These are phyloP conservation scores for Colletotrichum cuscutae DNA, from an alignment of 2,329 filamentous ascomycete genomes.

Conservation along the genomic window DNA sequence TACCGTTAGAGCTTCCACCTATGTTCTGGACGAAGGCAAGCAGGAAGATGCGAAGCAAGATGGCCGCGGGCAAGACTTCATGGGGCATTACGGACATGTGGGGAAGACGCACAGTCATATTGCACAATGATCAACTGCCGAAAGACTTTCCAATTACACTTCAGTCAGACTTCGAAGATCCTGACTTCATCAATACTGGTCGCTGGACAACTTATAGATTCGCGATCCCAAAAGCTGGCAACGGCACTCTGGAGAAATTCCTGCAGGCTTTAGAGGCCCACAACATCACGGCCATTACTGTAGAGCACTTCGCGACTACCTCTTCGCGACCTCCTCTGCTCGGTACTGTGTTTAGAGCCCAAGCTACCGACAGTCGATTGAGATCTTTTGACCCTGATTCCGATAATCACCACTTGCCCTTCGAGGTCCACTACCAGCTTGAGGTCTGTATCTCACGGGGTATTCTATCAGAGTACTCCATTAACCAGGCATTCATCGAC, in stretches of 20 bases:
- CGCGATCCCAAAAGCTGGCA: constrained; percentile 45
- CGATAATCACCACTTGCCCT: constrained; percentile 59
- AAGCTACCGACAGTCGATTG: background rate
- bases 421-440: constrained; percentile 85
- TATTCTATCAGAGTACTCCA: constrained; percentile 79
- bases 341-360: background rate
- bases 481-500: constrained; percentile 74
- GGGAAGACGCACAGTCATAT: constrained; percentile 60
- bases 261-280: constrained; percentile 72
- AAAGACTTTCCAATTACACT: constrained; percentile 51
- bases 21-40: constrained; percentile 26
- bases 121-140: constrained; percentile 45
- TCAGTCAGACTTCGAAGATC: constrained; percentile 46
- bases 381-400: background rate
- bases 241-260: constrained; percentile 52
- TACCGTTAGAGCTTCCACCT: constrained; percentile 20
- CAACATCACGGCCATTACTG: constrained; percentile 69
- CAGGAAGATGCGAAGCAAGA: constrained; percentile 36
- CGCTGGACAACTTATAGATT: constrained; percentile 67
- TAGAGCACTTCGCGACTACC: constrained; percentile 53
- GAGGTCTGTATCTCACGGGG: constrained; percentile 92
- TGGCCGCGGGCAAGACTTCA: constrained; percentile 13
- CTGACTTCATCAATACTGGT: constrained; percentile 60
- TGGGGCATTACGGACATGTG: constrained; percentile 59
- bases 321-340: constrained; percentile 27